Conservation (phyloP, 306 rosid species). For the Phaseolus lunatus region DNA sequence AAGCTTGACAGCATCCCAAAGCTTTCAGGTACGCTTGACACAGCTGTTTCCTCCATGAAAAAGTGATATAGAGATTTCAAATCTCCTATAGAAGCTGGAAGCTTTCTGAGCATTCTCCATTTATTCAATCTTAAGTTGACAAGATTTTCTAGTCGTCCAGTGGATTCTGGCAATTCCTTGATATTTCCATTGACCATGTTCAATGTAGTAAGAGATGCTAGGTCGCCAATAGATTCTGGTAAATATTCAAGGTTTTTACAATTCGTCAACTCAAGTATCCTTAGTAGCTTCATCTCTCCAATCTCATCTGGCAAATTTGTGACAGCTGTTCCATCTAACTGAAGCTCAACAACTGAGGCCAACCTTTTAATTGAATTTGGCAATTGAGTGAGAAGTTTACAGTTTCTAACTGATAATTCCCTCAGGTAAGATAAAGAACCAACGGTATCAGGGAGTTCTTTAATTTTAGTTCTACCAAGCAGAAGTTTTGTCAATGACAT, state of each 20-base stretch:
- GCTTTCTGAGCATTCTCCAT: slow-evolving; percentile 54
- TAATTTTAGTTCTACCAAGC: slow-evolving; percentile 40
- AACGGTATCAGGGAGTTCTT: slow-evolving; percentile 60
- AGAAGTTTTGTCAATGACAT: slow-evolving; percentile 44
- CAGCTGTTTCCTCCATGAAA: slow-evolving; percentile 56
- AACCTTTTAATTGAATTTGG: slow-evolving; percentile 55
- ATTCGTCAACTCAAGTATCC: slow-evolving; percentile 58
- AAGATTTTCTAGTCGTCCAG: slow-evolving; percentile 64
- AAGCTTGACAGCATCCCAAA: slow-evolving; percentile 68
- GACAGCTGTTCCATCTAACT: slow-evolving; percentile 57
- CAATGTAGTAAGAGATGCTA: slow-evolving; percentile 53
- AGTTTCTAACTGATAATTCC: slow-evolving; percentile 47
- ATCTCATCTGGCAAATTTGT: slow-evolving; percentile 62
- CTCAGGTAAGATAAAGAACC: slow-evolving; percentile 59
- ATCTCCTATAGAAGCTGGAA: slow-evolving; percentile 68
- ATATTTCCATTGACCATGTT: slow-evolving; percentile 49
- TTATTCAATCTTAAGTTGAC: slow-evolving; percentile 46
- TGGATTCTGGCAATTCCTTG: slow-evolving; percentile 60
- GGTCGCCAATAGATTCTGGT: slow-evolving; percentile 63
- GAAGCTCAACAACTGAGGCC: slow-evolving; percentile 54
- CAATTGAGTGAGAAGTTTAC: slow-evolving; percentile 46
- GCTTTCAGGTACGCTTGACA: slow-evolving; percentile 63
- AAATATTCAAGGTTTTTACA: slow-evolving; percentile 58
- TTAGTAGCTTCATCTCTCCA: slow-evolving; percentile 60
- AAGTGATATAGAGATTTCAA: slow-evolving; percentile 57